A percentile compares a stretch with the other conserved stretches of the same genome.
These are phyloP conservation scores for Sarocladium kiliense DNA, from an alignment of 2,329 filamentous ascomycete species.

Conservation along the genomic window DNA sequence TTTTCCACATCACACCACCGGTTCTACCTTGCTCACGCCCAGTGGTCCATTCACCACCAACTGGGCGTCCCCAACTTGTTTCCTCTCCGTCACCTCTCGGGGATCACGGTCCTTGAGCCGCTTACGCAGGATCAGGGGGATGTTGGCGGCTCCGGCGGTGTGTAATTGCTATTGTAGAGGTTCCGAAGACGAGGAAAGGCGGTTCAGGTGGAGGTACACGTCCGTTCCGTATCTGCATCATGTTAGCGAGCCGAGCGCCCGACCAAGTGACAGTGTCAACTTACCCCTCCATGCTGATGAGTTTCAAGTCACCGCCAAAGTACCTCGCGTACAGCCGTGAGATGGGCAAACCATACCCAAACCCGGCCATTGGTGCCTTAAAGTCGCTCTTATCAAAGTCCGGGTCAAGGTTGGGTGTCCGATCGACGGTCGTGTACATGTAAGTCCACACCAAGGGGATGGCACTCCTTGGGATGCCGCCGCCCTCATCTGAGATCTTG, in stretches of 20 bases:
- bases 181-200: constrained; percentile 90
- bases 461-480: constrained; percentile 85
- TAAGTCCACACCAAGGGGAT: constrained; percentile 99
- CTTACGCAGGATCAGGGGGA: constrained; percentile 47
- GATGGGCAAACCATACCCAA: constrained; percentile 95
- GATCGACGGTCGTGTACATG: constrained; percentile 98
- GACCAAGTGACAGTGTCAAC: constrained; percentile 25
- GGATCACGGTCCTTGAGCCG: constrained; percentile 50
- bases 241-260: constrained; percentile 13
- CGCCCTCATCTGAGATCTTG: constrained; percentile 95
- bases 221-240: constrained; percentile 83
- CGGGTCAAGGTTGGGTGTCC: constrained; percentile 89
- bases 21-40: constrained; percentile 22
- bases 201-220: constrained; percentile 95
- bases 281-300: constrained; percentile 99
- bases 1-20: constrained; percentile 25
- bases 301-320: constrained; percentile 92
- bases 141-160: constrained; percentile 28
- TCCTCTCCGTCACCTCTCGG: constrained; percentile 75
- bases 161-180: constrained; percentile 89
- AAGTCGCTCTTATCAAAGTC: constrained; percentile 99
- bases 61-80: constrained; percentile 86
- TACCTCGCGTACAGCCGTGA: constrained; percentile 91
- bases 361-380: constrained; percentile 98
- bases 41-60: constrained; percentile 57